Evolutionary conservation across 805 yeast species (phyloP).

Genomic region (Monosporozyma solicola): DNA sequence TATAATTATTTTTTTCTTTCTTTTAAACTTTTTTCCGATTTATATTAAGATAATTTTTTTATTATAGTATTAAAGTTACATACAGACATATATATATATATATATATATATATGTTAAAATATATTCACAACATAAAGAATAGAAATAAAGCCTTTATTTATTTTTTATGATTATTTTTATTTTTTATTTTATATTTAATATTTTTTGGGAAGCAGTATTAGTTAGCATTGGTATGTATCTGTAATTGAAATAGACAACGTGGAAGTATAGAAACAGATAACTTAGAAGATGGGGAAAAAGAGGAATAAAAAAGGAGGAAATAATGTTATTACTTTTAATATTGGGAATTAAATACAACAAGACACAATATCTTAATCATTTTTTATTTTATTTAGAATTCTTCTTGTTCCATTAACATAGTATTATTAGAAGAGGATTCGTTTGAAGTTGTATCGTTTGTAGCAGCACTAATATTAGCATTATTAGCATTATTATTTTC

Average conservation of each 20-base stretch:
- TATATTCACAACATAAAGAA: neutral
- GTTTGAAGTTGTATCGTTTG: no score
- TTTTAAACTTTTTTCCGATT: no score
- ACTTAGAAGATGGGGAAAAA: neutral
- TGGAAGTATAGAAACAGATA: neutral
- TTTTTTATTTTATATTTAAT: neutral
- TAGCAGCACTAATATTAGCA: neutral
- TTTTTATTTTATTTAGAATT: no score
- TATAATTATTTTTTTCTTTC: neutral
- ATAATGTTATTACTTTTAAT: no score
- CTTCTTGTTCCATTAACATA: no score
- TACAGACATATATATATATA: neutral
- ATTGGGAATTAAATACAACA: no score
- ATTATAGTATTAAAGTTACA: neutral
- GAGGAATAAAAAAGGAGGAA: neutral
- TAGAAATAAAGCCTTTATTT: neutral
- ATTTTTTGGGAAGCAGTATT: neutral
- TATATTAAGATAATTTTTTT: neutral
- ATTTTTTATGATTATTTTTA: neutral
- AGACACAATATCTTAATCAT: no score
- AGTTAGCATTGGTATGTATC: no score
- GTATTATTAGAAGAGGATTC: no score
- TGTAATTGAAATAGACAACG: no score
- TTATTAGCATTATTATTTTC: slow-evolving; percentile 1
- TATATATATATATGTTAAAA: neutral